phyloP scores from a whole-genome alignment of 2,329 filamentous ascomycete genomes.

The Aspergillus intermedius region DNA sequence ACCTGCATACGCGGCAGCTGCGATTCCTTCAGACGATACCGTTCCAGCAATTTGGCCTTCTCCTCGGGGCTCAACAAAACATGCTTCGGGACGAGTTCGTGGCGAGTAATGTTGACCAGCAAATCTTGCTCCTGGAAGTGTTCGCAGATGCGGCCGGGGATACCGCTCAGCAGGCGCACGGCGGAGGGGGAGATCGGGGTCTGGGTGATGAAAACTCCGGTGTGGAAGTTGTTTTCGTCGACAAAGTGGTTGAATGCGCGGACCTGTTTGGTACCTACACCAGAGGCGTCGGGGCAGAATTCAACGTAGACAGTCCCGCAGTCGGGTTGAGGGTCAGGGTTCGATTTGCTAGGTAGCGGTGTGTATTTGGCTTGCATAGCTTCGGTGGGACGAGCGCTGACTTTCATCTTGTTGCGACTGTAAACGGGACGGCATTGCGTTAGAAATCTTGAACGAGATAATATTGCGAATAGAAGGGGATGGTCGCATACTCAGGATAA shows the following conservation, averaged over 20 bases:
- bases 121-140: constrained; percentile 94
- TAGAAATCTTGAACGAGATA: constrained; percentile 9
- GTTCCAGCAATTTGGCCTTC: constrained; percentile 74
- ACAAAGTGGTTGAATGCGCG: constrained; percentile 82
- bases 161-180: constrained; percentile 74
- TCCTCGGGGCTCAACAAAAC: constrained; percentile 84
- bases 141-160: constrained; percentile 76
- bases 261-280: constrained; percentile 84
- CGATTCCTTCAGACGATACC: constrained; percentile 94
- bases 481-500: constrained; percentile 60
- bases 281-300: constrained; percentile 69
- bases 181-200: constrained; percentile 78
- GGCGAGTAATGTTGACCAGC: constrained; percentile 95
- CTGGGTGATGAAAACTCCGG: constrained; percentile 82
- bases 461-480: not conserved
- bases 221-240: constrained; percentile 72
- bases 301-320: constrained; percentile 90
- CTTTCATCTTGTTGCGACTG: constrained; percentile 77
- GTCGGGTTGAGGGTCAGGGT: constrained; percentile 64
- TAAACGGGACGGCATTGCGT: not conserved
- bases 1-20: constrained; percentile 88
- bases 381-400: constrained; percentile 77
- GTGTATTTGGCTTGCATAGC: constrained; percentile 82
- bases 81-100: constrained; percentile 93
- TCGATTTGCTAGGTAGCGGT: constrained; percentile 59